phyloP scores from a whole-genome alignment of 2,329 filamentous ascomycete species.

The Verticillium nubilum region DNA sequence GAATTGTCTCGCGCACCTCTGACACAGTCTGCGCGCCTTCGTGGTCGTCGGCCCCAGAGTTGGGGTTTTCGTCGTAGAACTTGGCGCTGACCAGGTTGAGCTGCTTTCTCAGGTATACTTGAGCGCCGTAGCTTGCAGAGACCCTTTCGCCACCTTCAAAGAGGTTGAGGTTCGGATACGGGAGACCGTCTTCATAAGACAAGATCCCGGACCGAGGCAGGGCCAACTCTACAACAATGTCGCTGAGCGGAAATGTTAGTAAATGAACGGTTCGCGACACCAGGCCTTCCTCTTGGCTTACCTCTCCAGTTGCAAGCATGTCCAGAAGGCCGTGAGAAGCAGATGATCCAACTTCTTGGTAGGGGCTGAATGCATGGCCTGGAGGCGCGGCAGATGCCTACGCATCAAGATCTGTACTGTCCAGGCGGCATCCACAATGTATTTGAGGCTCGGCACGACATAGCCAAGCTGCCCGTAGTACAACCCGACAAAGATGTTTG shows the following conservation, averaged over 20 bases:
- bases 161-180: constrained; percentile 53
- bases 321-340: constrained; percentile 80
- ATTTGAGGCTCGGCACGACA: constrained; percentile 75
- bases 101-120: constrained; percentile 59
- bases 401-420: constrained; percentile 68
- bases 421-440: constrained; percentile 51
- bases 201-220: constrained; percentile 56
- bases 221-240: constrained; percentile 82
- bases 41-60: background rate
- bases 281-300: constrained; percentile 25
- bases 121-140: constrained; percentile 55
- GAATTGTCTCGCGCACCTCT: background rate
- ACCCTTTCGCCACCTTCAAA: constrained; percentile 40
- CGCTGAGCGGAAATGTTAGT: constrained; percentile 44
- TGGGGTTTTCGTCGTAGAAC: constrained; percentile 32
- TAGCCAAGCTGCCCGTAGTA: constrained; percentile 86
- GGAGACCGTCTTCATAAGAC: constrained; percentile 58
- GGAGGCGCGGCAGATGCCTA: constrained; percentile 49
- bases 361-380: constrained; percentile 23
- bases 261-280: background rate
- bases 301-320: constrained; percentile 88
- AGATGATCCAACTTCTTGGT: constrained; percentile 53
- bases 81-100: constrained; percentile 57
- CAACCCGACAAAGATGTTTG: constrained; percentile 75
- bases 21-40: background rate